phyloP scores from a whole-genome alignment of 371 early-diverging fungal genomes.

The Chytridiales sp. region DNA sequence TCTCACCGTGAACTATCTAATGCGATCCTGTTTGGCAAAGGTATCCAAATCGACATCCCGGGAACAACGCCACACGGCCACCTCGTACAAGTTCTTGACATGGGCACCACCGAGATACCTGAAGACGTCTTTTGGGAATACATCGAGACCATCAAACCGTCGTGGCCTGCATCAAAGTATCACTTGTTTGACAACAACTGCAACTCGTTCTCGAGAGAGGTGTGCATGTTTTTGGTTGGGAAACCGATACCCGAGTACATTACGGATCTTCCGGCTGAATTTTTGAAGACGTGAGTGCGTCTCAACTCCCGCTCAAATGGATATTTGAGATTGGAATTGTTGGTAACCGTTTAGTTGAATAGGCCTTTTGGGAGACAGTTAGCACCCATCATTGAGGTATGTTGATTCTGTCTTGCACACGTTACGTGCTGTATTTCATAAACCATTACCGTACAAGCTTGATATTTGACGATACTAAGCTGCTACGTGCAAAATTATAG shows the following conservation, averaged over 20 bases:
- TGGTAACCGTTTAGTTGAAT: constrained; percentile 1
- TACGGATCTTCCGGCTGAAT: constrained; percentile 52
- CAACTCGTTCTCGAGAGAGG: constrained; percentile 73
- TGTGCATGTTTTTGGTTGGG: constrained; percentile 77
- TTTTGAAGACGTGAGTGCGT: constrained; percentile 61
- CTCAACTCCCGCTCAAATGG: background rate
- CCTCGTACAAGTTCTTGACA: constrained; percentile 69
- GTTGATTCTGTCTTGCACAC: background rate
- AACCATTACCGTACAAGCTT: background rate
- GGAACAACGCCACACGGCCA: constrained; percentile 71
- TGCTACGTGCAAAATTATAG: too few relatives aligned
- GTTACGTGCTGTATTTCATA: background rate
- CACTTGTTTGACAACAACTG: constrained; percentile 90
- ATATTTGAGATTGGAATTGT: too few relatives aligned
- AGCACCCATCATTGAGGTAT: constrained; percentile 71
- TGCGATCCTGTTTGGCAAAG: constrained; percentile 2
- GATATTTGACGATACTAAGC: too few relatives aligned
- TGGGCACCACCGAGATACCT: constrained; percentile 83
- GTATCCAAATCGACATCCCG: constrained; percentile 32
- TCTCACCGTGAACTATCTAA: too few relatives aligned
- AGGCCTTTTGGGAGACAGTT: constrained; percentile 77
- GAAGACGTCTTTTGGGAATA: constrained; percentile 75
- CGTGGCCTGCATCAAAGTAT: constrained; percentile 79
- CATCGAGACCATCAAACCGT: constrained; percentile 61
- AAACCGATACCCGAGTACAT: constrained; percentile 74